Conservation (phyloP, 2,329 filamentous ascomycete species). For the Fusarium coicis region DNA sequence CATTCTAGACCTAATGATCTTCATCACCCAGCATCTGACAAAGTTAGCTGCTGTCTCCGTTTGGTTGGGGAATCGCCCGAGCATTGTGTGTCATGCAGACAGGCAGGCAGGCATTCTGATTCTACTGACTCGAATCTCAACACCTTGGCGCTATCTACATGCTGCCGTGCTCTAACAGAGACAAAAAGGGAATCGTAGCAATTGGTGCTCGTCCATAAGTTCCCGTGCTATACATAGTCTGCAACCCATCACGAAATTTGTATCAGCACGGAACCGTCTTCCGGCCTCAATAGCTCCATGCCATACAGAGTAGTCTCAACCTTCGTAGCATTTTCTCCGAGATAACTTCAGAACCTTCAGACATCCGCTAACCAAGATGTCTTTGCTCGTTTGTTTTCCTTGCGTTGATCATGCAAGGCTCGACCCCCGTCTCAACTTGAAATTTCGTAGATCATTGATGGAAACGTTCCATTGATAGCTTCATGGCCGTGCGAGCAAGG, state of each 20-base stretch:
- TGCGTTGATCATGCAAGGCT: conserved; percentile 44
- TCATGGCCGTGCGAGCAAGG: conserved; percentile 20
- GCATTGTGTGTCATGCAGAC: conserved; percentile 29
- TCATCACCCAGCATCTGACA: conserved; percentile 19
- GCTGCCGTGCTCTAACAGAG: not conserved
- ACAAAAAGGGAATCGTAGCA: not conserved
- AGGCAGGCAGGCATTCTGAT: conserved; percentile 25
- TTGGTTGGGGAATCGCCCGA: conserved; percentile 25
- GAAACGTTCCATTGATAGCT: conserved; percentile 30
- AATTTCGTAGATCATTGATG: conserved; percentile 36
- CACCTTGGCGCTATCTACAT: conserved; percentile 22
- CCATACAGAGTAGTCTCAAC: not conserved
- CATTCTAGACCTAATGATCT: conserved; percentile 35
- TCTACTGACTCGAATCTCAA: conserved; percentile 27
- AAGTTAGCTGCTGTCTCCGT: conserved; percentile 8
- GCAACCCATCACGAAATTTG: conserved; percentile 11
- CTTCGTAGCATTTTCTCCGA: not conserved
- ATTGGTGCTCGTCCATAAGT: conserved; percentile 11
- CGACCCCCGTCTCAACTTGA: conserved; percentile 36
- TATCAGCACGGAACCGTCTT: conserved; percentile 7
- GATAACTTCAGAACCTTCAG: not conserved
- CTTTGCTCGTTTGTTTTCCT: conserved; percentile 34
- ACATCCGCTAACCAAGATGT: conserved; percentile 13
- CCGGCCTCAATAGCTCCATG: conserved; percentile 3
- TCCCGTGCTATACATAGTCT: conserved; percentile 19